Conservation (phyloP, 2,329 filamentous ascomycete genomes). For the Orbilia ellipsospora region DNA sequence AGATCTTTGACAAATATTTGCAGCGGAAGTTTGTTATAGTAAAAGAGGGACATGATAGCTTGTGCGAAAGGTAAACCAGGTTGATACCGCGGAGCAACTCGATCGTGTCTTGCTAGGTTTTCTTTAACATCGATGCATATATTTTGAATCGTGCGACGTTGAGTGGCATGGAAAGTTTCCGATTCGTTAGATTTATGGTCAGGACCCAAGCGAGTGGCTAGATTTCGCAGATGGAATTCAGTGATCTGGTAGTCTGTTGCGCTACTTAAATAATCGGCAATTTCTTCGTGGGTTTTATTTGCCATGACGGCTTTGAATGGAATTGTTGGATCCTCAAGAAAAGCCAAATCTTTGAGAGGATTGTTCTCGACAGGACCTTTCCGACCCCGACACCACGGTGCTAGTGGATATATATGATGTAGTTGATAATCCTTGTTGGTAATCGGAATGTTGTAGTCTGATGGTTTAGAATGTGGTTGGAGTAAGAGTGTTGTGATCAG, state of each 20-base stretch:
- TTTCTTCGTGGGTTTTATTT: constrained; percentile 4
- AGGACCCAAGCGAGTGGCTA: constrained; percentile 5
- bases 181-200: constrained; percentile 17
- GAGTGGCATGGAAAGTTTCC: constrained; percentile 1
- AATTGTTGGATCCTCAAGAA: not conserved
- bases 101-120: not conserved
- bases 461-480: not conserved
- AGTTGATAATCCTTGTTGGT: not conserved
- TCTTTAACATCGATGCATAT: constrained; percentile 10
- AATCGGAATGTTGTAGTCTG: not conserved
- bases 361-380: not conserved
- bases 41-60: constrained; percentile 34
- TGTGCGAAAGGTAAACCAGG: constrained; percentile 34
- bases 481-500: constrained; percentile 27
- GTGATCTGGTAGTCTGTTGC: constrained; percentile 10
- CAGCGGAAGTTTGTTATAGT: constrained; percentile 32
- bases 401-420: constrained; percentile 3
- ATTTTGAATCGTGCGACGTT: constrained; percentile 11
- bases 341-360: not conserved
- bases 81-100: not conserved
- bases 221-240: constrained; percentile 29
- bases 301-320: constrained; percentile 16
- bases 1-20: constrained; percentile 18
- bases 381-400: constrained; percentile 1
- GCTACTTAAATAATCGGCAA: constrained; percentile 9